Conservation (phyloP, 2,329 filamentous ascomycete species). For the Exophiala sp. region DNA sequence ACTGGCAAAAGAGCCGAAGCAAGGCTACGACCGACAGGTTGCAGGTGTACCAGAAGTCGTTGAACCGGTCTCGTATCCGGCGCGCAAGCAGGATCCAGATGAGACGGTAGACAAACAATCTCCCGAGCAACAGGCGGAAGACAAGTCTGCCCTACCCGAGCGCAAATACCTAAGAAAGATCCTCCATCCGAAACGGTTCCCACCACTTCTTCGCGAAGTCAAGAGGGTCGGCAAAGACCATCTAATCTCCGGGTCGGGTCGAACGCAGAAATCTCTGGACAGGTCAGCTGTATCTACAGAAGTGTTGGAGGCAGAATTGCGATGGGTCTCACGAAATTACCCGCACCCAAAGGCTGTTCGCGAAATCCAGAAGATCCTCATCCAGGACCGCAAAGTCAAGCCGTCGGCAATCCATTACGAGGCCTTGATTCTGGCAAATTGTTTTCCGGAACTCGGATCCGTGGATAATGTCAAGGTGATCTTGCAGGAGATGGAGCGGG, state of each 20-base stretch:
- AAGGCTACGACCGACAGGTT: background rate
- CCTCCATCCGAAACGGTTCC: conserved; percentile 2
- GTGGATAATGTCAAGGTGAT: conserved; percentile 57
- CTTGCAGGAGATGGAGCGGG: conserved; percentile 64
- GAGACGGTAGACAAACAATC: background rate
- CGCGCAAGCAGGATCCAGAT: background rate
- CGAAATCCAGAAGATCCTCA: conserved; percentile 35
- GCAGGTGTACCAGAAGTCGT: background rate
- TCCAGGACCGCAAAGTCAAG: conserved; percentile 35
- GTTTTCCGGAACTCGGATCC: conserved; percentile 37
- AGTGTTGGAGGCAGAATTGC: conserved; percentile 23
- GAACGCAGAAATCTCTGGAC: conserved; percentile 1
- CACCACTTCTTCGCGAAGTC: conserved; percentile 2
- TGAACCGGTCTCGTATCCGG: no score
- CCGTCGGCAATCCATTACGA: conserved; percentile 54
- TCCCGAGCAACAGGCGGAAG: background rate
- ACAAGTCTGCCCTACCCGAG: background rate
- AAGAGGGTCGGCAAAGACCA: background rate
- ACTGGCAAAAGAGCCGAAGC: background rate
- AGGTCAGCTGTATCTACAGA: conserved; percentile 9
- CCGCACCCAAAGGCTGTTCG: conserved; percentile 13
- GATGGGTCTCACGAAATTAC: conserved; percentile 12
- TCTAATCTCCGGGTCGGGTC: background rate
- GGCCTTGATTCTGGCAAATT: conserved; percentile 46
- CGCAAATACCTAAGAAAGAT: background rate